Evolutionary conservation across 2,329 filamentous ascomycete species (phyloP), one percentile per base, ranked within the genome.

Genomic region (Trichoderma aggressivum): DNA sequence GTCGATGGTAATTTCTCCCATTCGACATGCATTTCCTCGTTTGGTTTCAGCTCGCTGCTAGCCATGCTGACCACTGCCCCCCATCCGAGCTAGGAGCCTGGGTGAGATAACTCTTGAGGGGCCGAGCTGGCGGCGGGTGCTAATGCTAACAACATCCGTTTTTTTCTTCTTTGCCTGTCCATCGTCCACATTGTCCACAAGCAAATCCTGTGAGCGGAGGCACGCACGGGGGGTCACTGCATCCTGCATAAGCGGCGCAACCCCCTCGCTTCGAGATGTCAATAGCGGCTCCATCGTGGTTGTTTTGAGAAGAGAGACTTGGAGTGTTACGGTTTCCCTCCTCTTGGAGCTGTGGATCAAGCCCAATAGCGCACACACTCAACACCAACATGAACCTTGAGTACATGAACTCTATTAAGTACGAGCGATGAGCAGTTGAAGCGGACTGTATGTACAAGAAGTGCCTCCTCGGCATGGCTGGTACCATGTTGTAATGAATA

Each of bases 191-290:
- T 34, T 34, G 50, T 34, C 43, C n/a, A n/a, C 21, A 63, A 34
- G 56, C 55, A 62, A 61, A 71, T 53, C 53, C 63, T 61, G 56
- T 64, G 58, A 56, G 63, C 63, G 70, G 70, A 66, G 61, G 63
- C 43, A 50, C 34, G 60, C 68, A 55, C 70, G 58, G 75, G 74
- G 73, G 64, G 65, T 69, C 56, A 60, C 21, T 76, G 73, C 71
- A 77, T 73, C 72, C 65, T 77, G 78, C 78, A 79, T 79, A 76
- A 78, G 77, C 76, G 75, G 74, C 75, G 72, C 75, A 75, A 74
- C 74, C 73, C 53, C 55, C 70, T 43, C 56, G 59, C 70, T 59
- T 67, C 56, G 43, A 43, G 63, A 56, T 36, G 65, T 68, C 56
- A 60, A 68, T 68, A 61, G 39, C 39, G 65, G 65, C 56, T 34